A percentile compares a stretch with the other conserved stretches of the same genome.
Conservation (phyloP, 345 rosid species). For the Laguncularia racemosa region DNA sequence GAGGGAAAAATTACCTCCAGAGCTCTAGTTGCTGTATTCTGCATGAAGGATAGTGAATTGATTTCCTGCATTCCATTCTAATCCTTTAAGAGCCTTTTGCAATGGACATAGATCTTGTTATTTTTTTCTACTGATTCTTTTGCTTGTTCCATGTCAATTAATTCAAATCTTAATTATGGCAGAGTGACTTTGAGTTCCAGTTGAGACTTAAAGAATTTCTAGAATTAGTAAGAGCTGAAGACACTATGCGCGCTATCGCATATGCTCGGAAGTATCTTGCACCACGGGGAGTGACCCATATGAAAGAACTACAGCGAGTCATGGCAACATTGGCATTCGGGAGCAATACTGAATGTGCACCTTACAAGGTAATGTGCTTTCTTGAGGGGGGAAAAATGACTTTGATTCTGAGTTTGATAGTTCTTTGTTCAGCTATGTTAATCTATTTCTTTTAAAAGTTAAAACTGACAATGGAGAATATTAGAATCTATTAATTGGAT, state of each 20-base stretch:
- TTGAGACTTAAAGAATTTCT: constrained; percentile 92
- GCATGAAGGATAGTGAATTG: too few species aligned
- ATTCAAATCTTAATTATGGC: constrained; percentile 5
- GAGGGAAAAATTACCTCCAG: too few species aligned
- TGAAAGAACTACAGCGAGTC: constrained; percentile 78
- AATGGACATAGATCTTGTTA: too few species aligned
- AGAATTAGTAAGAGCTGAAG: constrained; percentile 79
- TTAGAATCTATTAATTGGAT: too few species aligned
- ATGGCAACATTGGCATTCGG: constrained; percentile 83
- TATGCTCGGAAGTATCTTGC: constrained; percentile 82
- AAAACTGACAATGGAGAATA: too few species aligned
- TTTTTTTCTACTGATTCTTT: too few species aligned
- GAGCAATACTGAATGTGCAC: constrained; percentile 64
- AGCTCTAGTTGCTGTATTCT: too few species aligned
- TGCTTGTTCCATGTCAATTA: too few species aligned
- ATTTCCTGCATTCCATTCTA: too few species aligned
- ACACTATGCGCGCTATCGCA: constrained; percentile 56
- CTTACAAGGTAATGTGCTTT: constrained; percentile 56
- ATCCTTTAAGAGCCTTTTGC: too few species aligned
- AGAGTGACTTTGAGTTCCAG: constrained; percentile 95
- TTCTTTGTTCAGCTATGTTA: neutral
- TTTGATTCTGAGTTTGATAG: neutral
- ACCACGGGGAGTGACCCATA: constrained; percentile 81
- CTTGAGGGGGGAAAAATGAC: too few species aligned
- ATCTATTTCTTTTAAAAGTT: neutral